These are phyloP conservation scores for Linum trigynum DNA, from an alignment of 345 rosid genomes.

Conservation along the genomic window DNA sequence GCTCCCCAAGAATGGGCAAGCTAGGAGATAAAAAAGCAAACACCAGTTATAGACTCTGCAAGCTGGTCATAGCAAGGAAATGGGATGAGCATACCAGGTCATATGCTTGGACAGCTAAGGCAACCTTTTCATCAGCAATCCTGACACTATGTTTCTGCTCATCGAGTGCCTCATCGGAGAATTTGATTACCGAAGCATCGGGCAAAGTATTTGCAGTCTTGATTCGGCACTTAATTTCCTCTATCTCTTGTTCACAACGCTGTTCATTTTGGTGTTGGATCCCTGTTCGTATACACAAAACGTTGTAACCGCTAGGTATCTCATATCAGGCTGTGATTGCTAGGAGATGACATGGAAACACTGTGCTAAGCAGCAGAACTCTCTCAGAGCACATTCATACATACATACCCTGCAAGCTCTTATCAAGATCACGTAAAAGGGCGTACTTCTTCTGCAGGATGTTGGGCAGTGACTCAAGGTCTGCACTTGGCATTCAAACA, in stretches of 20 bases:
- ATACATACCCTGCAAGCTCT: conserved; percentile 73
- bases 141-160: conserved; percentile 91
- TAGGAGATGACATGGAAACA: no score
- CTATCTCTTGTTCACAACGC: conserved; percentile 80
- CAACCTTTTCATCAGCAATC: conserved; percentile 92
- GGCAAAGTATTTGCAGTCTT: conserved; percentile 50
- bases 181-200: conserved; percentile 41
- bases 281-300: conserved; percentile 30
- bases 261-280: conserved; percentile 77
- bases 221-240: conserved; percentile 54
- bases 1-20: neutral
- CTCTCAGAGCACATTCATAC: neutral
- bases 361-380: no score
- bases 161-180: conserved; percentile 84
- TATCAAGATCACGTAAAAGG: conserved; percentile 74
- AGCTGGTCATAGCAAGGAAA: neutral
- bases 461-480: conserved; percentile 69
- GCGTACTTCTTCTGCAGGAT: conserved; percentile 83
- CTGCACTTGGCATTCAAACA: conserved; percentile 21
- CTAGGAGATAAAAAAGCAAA: neutral
- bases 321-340: no score
- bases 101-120: conserved; percentile 83
- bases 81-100: conserved; percentile 49
- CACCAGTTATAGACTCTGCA: neutral
- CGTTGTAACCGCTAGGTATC: neutral